Evolutionary conservation across 768 basidiomycete genomes (phyloP).

Genomic region (Terana coerulea): DNA sequence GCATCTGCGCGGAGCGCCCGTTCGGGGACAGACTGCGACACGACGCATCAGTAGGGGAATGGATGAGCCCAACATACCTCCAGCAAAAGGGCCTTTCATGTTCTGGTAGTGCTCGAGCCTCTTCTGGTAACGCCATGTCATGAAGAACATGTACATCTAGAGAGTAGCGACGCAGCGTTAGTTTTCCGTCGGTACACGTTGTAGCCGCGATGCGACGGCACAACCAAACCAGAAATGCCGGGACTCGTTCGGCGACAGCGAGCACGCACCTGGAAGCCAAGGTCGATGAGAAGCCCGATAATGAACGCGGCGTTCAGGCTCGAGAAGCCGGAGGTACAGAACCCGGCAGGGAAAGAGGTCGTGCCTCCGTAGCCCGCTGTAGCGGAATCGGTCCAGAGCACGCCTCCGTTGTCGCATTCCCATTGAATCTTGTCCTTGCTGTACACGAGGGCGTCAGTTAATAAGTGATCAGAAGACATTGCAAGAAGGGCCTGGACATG

Average conservation of each 20-base stretch:
- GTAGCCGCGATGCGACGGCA: slow-evolving; percentile 16
- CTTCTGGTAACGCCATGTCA: slow-evolving; percentile 71
- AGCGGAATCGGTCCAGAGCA: slow-evolving; percentile 47
- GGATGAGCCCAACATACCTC: slow-evolving; percentile 42
- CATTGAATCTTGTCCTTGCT: slow-evolving; percentile 67
- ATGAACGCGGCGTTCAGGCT: slow-evolving; percentile 65
- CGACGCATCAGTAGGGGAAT: slow-evolving; percentile 4
- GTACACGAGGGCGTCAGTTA: slow-evolving; percentile 12
- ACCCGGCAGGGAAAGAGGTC: slow-evolving; percentile 46
- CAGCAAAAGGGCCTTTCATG: slow-evolving; percentile 61
- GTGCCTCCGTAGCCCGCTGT: slow-evolving; percentile 38
- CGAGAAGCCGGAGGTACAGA: slow-evolving; percentile 59
- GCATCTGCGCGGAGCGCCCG: neutral
- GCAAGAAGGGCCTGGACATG: neutral
- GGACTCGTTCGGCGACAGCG: neutral
- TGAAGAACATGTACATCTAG: slow-evolving; percentile 74
- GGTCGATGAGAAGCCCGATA: slow-evolving; percentile 55
- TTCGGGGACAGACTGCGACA: slow-evolving; percentile 3
- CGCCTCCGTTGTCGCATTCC: slow-evolving; percentile 72
- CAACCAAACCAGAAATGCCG: neutral
- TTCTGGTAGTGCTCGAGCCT: slow-evolving; percentile 61
- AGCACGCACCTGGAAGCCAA: slow-evolving; percentile 60
- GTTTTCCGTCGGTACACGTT: slow-evolving; percentile 21
- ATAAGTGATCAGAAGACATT: neutral
- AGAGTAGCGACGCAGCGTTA: neutral